Evolutionary conservation across 176 grass and related monocot genomes (phyloP), one percentile per base, ranked within the genome.

Genomic region (Alloteropsis semialata): DNA sequence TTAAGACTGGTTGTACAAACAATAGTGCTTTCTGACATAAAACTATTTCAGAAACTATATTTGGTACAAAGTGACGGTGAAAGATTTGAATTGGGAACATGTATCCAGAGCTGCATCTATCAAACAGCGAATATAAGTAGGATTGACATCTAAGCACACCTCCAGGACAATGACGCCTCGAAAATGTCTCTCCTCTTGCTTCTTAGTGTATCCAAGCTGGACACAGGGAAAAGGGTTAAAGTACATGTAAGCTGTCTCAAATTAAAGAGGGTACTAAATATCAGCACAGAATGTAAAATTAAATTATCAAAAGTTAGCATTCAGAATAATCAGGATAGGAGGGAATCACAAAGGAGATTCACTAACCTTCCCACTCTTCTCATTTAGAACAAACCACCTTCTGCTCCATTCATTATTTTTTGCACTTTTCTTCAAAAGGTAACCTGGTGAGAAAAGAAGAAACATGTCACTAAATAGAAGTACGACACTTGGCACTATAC

Each of bases 101-200:
- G 19, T 22, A 13, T 51, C 32, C 43, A 66, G 22, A 76, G 22
- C 13, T 4, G 48, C 21, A 27, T 50, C 44, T 38, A 42, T 38
- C 30, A 67, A 79, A 53, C 21, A 36, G 21, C 0, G 1, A 14
- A 27, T 32, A 77, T 30, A 44, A 44, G 53, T 41, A 41, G 14
- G 49, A 75, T 57, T 49, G 78, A 28, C 72, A 63, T 21, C 58
- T 75, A 81, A 72, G 25, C 85, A 29, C 62, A 97, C 94, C 94
- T 97, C 94, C 59, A 97, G 83, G 51, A 88, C 90, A 81, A 97
- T 89, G 36, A 97, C 89, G 4, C 94, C 94, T 56, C 94, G 88
- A 88, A 97, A 97, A 93, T 97, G 94, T 41, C 82, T 87, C 80
- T 97, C 94, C 84, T 97, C 94, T 93, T 97, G 94, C 83, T 97